phyloP scores from a whole-genome alignment of 495 filamentous ascomycete species.

The Margaritispora aquatica region DNA sequence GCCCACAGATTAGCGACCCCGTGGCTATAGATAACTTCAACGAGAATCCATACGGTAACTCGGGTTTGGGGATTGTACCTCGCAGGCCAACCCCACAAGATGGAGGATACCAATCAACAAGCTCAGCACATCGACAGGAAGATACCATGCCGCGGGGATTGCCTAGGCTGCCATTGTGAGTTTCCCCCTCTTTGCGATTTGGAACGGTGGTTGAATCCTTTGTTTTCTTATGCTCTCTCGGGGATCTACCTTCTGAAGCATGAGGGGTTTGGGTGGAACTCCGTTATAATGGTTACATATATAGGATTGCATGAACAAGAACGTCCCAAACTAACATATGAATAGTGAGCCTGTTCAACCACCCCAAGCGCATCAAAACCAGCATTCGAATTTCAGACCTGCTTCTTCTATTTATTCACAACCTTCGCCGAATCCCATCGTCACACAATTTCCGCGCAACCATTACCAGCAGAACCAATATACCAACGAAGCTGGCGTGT shows the following conservation, averaged over 20 bases:
- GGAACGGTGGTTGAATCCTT: neutral
- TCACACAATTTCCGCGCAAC: conserved; percentile 9
- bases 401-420: conserved; percentile 22
- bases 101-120: neutral
- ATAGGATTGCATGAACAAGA: neutral
- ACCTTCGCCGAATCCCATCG: conserved; percentile 8
- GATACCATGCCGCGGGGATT: conserved; percentile 7
- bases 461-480: conserved; percentile 8
- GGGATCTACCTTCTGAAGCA: conserved; percentile 1
- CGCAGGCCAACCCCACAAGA: conserved; percentile 4
- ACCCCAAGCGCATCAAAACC: neutral
- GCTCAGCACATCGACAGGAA: conserved; percentile 4
- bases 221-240: neutral
- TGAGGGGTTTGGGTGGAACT: conserved; percentile 6
- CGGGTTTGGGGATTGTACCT: neutral
- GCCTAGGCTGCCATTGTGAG: conserved; percentile 20
- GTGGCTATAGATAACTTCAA: conserved; percentile 2
- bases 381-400: conserved; percentile 19
- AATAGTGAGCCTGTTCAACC: conserved; percentile 7
- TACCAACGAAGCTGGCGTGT: conserved; percentile 20
- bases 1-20: conserved; percentile 8
- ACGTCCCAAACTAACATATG: conserved; percentile 3
- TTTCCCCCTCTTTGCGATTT: neutral
- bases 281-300: neutral
- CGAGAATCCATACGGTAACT: conserved; percentile 8